Base-by-base conservation (phyloP, 129 eudicot species). In the Arctium lappa region DNA sequence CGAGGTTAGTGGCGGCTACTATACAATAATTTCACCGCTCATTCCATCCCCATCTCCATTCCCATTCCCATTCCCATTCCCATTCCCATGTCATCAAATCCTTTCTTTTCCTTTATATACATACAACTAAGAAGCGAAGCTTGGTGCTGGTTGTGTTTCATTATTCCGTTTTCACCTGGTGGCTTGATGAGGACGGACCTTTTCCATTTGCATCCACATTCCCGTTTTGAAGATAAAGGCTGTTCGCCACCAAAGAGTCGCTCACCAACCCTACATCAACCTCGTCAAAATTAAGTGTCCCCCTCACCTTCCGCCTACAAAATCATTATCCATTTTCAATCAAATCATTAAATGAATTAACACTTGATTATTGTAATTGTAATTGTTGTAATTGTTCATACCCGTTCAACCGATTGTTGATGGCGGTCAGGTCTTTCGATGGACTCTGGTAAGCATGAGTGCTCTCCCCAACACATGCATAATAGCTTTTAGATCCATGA, bases 371-470 rank as follows among this genome's bases (percentile, higher is more conserved):
- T 56, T 56, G 22, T n/a, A 1, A 16, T 16, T 5, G 66, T 42
- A 22, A n/a, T n/a, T 1, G 8, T 8, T 44, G 56, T 16, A 60
- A 60, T 60, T n/a, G 22, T 60, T 60, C 68, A 60, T 60, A 91
- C 98, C 98, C 86, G 46, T 93, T 96, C 81, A 96, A 83, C 73
- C 94, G 98, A 86, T 90, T 91, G 79, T 96, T 96, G 72, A 96
- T 96, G 86, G 95, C 97, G 0, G 97, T 91, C 48, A 91, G 80
- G 80, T 96, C 99, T 82, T 96, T 96, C 4, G 99, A 96, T 27
- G 99, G 99, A 85, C 99, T 96, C 85, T 96, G 99, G 87, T 89
- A 96, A 75, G 99, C 98, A 76, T 89, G 98, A 37, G 99, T 96
- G 79, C 99, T 93, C 88, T 93, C 99, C 50, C 99, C 99, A 69